Conservation (phyloP, 2,329 filamentous ascomycete species). For the Xylariaceae sp. region DNA sequence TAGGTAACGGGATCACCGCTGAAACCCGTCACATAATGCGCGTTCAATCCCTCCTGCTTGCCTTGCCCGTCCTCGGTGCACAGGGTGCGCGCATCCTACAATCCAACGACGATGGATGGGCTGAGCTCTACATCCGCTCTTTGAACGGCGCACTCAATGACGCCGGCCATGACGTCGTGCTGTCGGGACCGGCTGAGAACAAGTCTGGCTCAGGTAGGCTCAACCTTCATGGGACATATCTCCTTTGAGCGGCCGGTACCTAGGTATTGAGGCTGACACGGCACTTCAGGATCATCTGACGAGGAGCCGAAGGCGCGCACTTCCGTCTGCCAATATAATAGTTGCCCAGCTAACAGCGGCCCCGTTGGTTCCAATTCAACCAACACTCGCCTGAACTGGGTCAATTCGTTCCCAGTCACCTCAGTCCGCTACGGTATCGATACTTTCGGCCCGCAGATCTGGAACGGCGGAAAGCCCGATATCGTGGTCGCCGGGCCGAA, state of each 20-base stretch:
- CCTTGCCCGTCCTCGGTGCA: slow-evolving; percentile 18
- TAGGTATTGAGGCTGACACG: slow-evolving; percentile 9
- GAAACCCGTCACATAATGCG: slow-evolving; percentile 24
- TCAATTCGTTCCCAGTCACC: slow-evolving; percentile 71
- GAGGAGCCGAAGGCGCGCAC: slow-evolving; percentile 50
- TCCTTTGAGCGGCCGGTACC: not conserved
- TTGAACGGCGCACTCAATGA: slow-evolving; percentile 58
- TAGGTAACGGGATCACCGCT: slow-evolving; percentile 2
- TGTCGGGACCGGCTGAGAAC: slow-evolving; percentile 69
- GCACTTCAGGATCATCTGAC: slow-evolving; percentile 54
- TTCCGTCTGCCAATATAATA: slow-evolving; percentile 61
- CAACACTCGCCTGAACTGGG: slow-evolving; percentile 66
- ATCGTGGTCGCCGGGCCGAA: slow-evolving; percentile 70
- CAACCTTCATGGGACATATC: not conserved
- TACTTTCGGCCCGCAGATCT: slow-evolving; percentile 55
- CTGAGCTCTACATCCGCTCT: slow-evolving; percentile 66
- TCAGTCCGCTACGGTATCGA: slow-evolving; percentile 65
- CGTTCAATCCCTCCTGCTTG: slow-evolving; percentile 14
- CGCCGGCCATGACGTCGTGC: slow-evolving; percentile 62
- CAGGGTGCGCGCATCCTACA: slow-evolving; percentile 59
- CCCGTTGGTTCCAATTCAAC: slow-evolving; percentile 60
- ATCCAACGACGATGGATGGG: slow-evolving; percentile 75
- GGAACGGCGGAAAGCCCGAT: slow-evolving; percentile 56
- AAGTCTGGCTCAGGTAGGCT: slow-evolving; percentile 61
- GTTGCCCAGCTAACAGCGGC: slow-evolving; percentile 60